phyloP scores from a whole-genome alignment of 2,329 filamentous ascomycete genomes.

The Fonsecaea monophora region DNA sequence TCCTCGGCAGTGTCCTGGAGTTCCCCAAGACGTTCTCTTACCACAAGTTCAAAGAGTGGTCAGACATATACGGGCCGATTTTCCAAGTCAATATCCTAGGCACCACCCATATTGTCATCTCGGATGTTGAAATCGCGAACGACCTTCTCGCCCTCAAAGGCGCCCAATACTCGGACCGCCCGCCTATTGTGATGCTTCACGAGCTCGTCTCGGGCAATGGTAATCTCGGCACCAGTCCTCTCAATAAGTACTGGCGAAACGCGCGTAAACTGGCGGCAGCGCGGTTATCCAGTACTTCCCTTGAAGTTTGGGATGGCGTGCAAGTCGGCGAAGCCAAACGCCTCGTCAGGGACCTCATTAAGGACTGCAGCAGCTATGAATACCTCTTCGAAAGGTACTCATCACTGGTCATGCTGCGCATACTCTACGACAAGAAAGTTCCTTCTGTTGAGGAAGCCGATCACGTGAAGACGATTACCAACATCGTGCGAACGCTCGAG shows the following conservation, averaged over 20 bases:
- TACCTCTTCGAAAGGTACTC: constrained; percentile 5
- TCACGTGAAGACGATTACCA: not conserved
- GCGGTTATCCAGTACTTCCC: not conserved
- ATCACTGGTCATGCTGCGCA: not conserved
- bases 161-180: not conserved
- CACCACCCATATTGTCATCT: constrained; percentile 47
- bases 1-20: constrained; percentile 48
- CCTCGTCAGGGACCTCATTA: not conserved
- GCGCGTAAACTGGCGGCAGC: not conserved
- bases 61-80: constrained; percentile 49
- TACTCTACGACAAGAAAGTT: not conserved
- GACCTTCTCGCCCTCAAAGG: not conserved
- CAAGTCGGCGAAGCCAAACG: not conserved
- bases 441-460: not conserved
- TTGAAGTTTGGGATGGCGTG: not conserved
- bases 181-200: not conserved
- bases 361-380: not conserved
- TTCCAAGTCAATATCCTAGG: constrained; percentile 54
- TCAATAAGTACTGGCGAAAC: not conserved
- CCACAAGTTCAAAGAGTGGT: constrained; percentile 51
- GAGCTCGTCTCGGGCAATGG: not conserved
- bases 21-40: constrained; percentile 49
- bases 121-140: constrained; percentile 49
- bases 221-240: not conserved
- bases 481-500: not conserved